Evolutionary conservation across 208 protist genomes (phyloP).

Genomic region (Acanthamoeba triangularis): DNA sequence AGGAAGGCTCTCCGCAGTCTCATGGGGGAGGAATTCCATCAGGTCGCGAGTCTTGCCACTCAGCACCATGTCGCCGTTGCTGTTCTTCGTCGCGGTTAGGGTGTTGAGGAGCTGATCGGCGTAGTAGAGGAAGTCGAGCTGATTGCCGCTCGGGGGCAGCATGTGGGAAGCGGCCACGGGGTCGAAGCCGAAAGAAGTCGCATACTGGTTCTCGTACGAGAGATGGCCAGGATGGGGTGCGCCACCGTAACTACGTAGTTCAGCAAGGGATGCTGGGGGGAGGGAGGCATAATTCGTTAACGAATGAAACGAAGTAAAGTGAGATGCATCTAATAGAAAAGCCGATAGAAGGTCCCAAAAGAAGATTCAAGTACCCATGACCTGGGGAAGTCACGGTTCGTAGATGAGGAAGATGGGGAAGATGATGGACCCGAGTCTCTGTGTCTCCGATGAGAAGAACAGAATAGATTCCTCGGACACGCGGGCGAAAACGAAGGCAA

Average conservation of each 20-base stretch:
- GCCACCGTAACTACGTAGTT: neutral
- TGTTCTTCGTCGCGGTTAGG: slow-evolving; percentile 25
- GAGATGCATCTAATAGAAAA: neutral
- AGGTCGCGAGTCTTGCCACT: slow-evolving; percentile 5
- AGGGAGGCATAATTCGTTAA: neutral
- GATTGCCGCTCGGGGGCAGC: neutral
- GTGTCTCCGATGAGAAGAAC: neutral
- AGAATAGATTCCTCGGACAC: neutral
- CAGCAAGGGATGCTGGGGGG: neutral
- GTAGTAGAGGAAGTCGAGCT: slow-evolving; percentile 59
- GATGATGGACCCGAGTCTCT: neutral
- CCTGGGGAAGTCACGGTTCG: neutral
- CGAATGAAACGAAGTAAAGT: neutral
- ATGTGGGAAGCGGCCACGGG: neutral
- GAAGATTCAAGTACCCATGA: neutral
- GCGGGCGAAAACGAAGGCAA: neutral
- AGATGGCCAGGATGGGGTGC: neutral
- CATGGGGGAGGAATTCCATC: neutral
- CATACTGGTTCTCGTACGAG: slow-evolving; percentile 2
- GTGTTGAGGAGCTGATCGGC: slow-evolving; percentile 51
- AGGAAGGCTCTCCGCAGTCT: neutral
- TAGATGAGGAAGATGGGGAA: neutral
- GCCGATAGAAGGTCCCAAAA: too few relatives aligned
- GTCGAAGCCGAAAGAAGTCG: neutral
- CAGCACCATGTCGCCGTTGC: neutral